Evolutionary conservation across 2,329 filamentous ascomycete genomes (phyloP), one percentile per base, ranked within the genome.

Genomic region (Colletotrichum gigasporum): DNA sequence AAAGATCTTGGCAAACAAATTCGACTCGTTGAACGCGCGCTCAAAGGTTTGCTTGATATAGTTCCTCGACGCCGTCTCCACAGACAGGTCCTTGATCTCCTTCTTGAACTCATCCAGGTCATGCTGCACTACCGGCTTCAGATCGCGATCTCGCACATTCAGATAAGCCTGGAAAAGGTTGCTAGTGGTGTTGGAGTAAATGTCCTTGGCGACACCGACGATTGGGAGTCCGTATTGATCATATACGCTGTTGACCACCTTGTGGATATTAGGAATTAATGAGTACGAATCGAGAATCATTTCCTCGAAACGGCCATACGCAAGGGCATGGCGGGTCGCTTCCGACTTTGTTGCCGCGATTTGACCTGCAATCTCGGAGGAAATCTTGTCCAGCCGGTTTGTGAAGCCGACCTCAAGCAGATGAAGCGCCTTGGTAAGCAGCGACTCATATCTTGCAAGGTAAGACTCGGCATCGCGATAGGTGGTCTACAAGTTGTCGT

Each of bases 381-480:
- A 86, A 4, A 85, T 79, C 58, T 79, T 83, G 56, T 87, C 84
- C 22, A 87, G 75, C 9, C 81, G 82, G 24, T 75, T 79, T 8
- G 79, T 84, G 71, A 87, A 86, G 24, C 82, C 85, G 24, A 87
- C 83, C 66, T 88, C 87, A 5, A 90, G 79, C 11, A 90, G 77
- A 70, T 89, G 87, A 9, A 90, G 79, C 0, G 87, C 85, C 69
- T 89, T 89, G 26, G 87, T 87, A 12, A 98, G 85, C 11, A 97
- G 84, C 0, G 96, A 85, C 65, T 92, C 89, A 75, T 98, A 98
- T 64, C 94, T 88, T 6, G 95, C 93, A 42, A 94, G 87, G 75
- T 97, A 98, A 2, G 91, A 89, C 67, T 94, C 90, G 3, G 94
- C 90, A 76, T 98, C 95, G 67, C 92, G 91, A 74, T 97, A 97